Conservation (phyloP, 179 eudicot genomes). For the Actinidia chinensis region DNA sequence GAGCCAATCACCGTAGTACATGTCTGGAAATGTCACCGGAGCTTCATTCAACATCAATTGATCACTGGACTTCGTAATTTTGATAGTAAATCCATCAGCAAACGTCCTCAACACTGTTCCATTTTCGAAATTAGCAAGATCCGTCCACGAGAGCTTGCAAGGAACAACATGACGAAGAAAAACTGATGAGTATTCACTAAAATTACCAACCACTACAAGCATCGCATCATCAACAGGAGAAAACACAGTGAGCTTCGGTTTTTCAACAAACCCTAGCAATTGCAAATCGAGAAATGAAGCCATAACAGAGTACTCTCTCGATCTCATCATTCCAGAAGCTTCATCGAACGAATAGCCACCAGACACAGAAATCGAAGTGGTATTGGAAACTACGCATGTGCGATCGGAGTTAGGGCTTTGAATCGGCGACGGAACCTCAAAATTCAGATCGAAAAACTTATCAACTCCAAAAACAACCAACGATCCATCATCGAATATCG, state of each 20-base stretch:
- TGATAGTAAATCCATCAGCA: background rate
- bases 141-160: conserved; percentile 7
- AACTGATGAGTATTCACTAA: conserved; percentile 35
- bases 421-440: conserved; percentile 13
- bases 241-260: conserved; percentile 39
- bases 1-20: conserved; percentile 17
- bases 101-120: conserved; percentile 13
- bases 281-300: conserved; percentile 68
- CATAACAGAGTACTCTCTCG: conserved; percentile 49
- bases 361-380: background rate
- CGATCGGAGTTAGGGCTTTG: conserved; percentile 16
- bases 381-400: background rate
- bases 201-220: conserved; percentile 30
- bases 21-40: conserved; percentile 8
- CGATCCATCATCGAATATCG: conserved; percentile 54
- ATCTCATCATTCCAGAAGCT: conserved; percentile 38
- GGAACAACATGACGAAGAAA: conserved; percentile 59
- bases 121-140: background rate
- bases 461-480: conserved; percentile 42
- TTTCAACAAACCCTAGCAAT: conserved; percentile 23
- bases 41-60: conserved; percentile 11
- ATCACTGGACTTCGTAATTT: background rate
- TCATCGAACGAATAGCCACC: conserved; percentile 24
- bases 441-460: conserved; percentile 40
- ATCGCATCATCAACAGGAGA: conserved; percentile 52